phyloP scores from a whole-genome alignment of 768 basidiomycete genomes.

The Holtermanniella nyarrowii region DNA sequence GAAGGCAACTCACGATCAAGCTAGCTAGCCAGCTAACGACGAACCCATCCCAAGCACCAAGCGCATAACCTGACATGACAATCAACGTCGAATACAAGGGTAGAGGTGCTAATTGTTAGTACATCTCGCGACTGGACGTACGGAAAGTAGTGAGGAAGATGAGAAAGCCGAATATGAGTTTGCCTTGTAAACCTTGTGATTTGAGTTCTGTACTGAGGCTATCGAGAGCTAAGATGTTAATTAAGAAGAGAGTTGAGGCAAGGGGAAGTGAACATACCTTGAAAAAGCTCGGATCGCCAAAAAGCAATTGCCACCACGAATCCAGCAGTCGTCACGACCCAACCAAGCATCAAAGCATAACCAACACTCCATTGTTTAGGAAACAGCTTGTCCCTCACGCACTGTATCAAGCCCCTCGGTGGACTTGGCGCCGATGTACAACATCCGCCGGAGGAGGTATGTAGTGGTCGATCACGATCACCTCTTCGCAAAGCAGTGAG shows the following conservation, averaged over 20 bases:
- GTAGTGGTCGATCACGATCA: background rate
- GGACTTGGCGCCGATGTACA: background rate
- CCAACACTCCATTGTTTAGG: slow-evolving; percentile 20
- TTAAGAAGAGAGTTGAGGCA: background rate
- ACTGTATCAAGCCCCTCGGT: background rate
- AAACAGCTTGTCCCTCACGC: slow-evolving; percentile 3
- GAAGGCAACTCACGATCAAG: slow-evolving; percentile 43
- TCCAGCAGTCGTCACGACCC: slow-evolving; percentile 63
- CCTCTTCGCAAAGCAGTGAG: too few species aligned
- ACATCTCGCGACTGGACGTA: background rate
- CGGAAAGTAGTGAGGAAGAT: slow-evolving; percentile 34
- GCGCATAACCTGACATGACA: slow-evolving; percentile 82
- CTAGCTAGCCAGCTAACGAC: slow-evolving; percentile 79
- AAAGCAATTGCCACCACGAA: slow-evolving; percentile 73
- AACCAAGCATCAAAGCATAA: slow-evolving; percentile 41
- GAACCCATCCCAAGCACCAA: slow-evolving; percentile 70
- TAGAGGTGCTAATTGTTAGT: slow-evolving; percentile 55
- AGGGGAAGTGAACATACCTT: slow-evolving; percentile 48
- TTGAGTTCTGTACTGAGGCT: slow-evolving; percentile 67
- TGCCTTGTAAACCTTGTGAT: slow-evolving; percentile 60
- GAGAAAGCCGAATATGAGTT: slow-evolving; percentile 58
- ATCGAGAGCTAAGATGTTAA: slow-evolving; percentile 56
- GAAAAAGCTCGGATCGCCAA: slow-evolving; percentile 72
- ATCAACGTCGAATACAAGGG: slow-evolving; percentile 91
- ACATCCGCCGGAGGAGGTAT: background rate